Evolutionary conservation across 495 filamentous ascomycete genomes (phyloP).

Genomic region (Aspergillus ellipticus): DNA sequence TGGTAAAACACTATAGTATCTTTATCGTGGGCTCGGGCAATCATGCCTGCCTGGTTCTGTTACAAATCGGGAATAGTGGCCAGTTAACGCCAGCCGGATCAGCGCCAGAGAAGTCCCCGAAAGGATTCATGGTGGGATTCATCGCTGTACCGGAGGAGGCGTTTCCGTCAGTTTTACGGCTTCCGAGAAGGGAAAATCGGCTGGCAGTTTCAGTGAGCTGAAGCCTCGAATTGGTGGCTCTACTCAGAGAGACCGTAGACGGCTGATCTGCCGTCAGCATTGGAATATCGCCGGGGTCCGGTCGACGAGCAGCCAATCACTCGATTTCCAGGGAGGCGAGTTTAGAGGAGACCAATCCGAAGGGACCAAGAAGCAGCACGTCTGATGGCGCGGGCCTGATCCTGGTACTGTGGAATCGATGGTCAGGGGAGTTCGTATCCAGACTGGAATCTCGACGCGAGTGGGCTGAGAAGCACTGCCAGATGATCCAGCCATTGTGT

Average conservation of each 20-base stretch:
- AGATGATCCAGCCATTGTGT: slow-evolving; percentile 4
- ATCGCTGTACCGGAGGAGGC: not conserved
- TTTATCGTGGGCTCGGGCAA: not conserved
- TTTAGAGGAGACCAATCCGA: not conserved
- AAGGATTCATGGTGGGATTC: not conserved
- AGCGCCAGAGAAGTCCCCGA: not conserved
- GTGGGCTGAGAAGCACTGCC: not conserved
- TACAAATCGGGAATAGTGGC: not conserved
- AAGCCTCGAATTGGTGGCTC: not conserved
- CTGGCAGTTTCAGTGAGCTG: not conserved
- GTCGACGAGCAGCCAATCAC: not conserved
- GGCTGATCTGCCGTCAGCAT: slow-evolving; percentile 4
- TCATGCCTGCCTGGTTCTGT: not conserved
- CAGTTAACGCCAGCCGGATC: not conserved
- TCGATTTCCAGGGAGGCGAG: not conserved
- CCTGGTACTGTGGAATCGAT: not conserved
- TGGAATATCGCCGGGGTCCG: not conserved
- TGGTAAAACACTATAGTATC: not conserved
- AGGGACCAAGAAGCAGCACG: not conserved
- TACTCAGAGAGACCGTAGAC: not conserved
- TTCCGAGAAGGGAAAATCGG: not conserved
- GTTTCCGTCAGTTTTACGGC: too few species aligned
- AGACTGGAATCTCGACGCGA: not conserved
- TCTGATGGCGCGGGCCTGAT: not conserved
- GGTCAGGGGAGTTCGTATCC: slow-evolving; percentile 2